phyloP scores from a whole-genome alignment of 495 filamentous ascomycete species.

The Podospora bellae-mahoneyi region DNA sequence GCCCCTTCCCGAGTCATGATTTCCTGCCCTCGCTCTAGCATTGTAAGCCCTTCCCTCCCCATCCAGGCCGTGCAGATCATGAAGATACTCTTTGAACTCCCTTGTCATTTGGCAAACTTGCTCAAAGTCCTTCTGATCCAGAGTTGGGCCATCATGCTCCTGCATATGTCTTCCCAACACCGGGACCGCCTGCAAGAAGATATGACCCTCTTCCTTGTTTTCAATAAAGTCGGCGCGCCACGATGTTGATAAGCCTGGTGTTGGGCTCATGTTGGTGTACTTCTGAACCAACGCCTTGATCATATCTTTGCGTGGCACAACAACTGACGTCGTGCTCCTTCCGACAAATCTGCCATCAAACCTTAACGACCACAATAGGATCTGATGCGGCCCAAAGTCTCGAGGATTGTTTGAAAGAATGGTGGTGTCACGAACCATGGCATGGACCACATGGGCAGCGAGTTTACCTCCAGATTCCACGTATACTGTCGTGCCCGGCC shows the following conservation, averaged over 20 bases:
- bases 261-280: not conserved
- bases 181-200: slow-evolving; percentile 50
- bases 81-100: slow-evolving; percentile 28
- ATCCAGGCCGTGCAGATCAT: slow-evolving; percentile 13
- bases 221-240: slow-evolving; percentile 37
- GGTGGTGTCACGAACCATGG: too few species aligned
- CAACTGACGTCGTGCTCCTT: not conserved
- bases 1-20: not conserved
- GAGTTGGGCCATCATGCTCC: slow-evolving; percentile 10
- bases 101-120: slow-evolving; percentile 16
- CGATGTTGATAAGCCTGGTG: not conserved
- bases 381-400: too few species aligned
- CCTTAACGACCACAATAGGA: not conserved
- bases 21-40: not conserved
- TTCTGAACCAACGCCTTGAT: not conserved
- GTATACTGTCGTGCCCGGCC: too few species aligned
- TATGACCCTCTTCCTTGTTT: slow-evolving; percentile 42
- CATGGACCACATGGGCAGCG: too few species aligned
- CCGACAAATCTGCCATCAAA: not conserved
- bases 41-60: not conserved
- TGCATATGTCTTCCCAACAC: slow-evolving; percentile 43
- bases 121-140: slow-evolving; percentile 18
- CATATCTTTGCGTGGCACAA: not conserved
- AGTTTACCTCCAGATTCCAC: too few species aligned
- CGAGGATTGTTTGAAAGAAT: too few species aligned